Evolutionary conservation across 179 eudicot genomes (phyloP), one percentile per base, ranked within the genome.

Genomic region (Beta corolliflora): DNA sequence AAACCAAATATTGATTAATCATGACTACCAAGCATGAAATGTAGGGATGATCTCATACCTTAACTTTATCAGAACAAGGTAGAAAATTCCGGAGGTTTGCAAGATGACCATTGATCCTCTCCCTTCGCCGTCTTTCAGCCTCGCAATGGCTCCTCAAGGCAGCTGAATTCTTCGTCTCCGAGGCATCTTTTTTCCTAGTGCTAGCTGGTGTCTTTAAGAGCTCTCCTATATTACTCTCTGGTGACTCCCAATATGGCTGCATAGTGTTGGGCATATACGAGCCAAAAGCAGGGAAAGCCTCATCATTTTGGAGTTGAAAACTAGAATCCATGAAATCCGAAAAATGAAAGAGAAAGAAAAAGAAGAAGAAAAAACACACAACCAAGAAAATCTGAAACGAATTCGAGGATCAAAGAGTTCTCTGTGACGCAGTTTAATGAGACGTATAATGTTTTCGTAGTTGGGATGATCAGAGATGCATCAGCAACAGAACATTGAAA

Each of bases 61-160:
- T 82, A 79, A 69, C 66, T 19, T 80, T 80, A 45, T 73, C 78
- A 60, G 77, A 11, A 29, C 48, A 74, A 6, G 84, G 77, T 29
- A 85, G 77, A 70, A 85, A 81, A 56, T 44, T 79, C n/a, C 87
- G 82, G 7, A 85, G 87, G 41, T 75, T 46, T 54, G 84, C 77
- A 79, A 81, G 72, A 70, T 85, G 87, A 61, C 64, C 75, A 79
- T 85, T 85, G 71, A 85, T 85, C 53, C 87, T 60, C 71, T 85
- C 87, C 63, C 87, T 73, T 18, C 87, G 69, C 19, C 87, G 84
- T 48, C 84, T 79, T 50, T 85, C 87, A n/a, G 86, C 86, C 71
- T 84, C 86, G 23, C 84, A 84, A 81, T 84, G 86, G 77, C 73
- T 84, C 81, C 53, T 84, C 80, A 84, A 23, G 46, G 86, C 83